Conservation (phyloP, 2,329 filamentous ascomycete genomes). For the Nothophoma quercina region DNA sequence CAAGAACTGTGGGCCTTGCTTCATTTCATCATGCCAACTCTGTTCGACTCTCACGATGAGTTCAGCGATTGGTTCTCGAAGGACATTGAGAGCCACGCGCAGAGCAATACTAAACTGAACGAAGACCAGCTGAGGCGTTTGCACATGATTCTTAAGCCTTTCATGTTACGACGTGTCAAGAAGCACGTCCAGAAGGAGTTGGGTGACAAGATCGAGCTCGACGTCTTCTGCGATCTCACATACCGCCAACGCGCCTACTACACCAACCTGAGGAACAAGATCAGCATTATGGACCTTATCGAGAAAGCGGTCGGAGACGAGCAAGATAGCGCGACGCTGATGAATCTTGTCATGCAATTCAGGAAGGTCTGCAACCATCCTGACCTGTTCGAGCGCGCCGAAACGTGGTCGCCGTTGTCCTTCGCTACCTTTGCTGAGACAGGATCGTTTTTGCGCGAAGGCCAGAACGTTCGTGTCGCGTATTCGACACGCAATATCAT, state of each 20-base stretch:
- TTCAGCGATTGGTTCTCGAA: slow-evolving; percentile 96
- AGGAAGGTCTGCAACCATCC: slow-evolving; percentile 99
- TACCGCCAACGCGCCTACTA: slow-evolving; percentile 97
- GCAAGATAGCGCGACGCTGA: slow-evolving; percentile 91
- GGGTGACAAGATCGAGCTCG: slow-evolving; percentile 96
- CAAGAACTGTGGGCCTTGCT: slow-evolving; percentile 97
- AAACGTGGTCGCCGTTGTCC: slow-evolving; percentile 85
- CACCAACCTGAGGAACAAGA: slow-evolving; percentile 89
- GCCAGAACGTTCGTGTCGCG: slow-evolving; percentile 76
- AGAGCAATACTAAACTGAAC: slow-evolving; percentile 99
- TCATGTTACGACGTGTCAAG: slow-evolving; percentile 99
- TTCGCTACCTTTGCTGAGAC: slow-evolving; percentile 92
- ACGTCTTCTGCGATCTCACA: slow-evolving; percentile 95
- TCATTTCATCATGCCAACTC: slow-evolving; percentile 99
- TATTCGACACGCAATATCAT: slow-evolving; percentile 91
- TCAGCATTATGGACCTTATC: slow-evolving; percentile 97
- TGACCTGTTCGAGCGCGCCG: slow-evolving; percentile 93
- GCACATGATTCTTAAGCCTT: slow-evolving; percentile 98
- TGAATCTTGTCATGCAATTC: slow-evolving; percentile 99
- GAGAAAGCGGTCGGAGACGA: slow-evolving; percentile 97
- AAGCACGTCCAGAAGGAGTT: slow-evolving; percentile 99
- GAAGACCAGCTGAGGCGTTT: slow-evolving; percentile 96
- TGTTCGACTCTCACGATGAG: slow-evolving; percentile 93
- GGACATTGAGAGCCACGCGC: slow-evolving; percentile 96
- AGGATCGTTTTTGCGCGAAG: slow-evolving; percentile 91